Conservation (phyloP, 2,329 filamentous ascomycete genomes). For the Dothideomycetes sp. region DNA sequence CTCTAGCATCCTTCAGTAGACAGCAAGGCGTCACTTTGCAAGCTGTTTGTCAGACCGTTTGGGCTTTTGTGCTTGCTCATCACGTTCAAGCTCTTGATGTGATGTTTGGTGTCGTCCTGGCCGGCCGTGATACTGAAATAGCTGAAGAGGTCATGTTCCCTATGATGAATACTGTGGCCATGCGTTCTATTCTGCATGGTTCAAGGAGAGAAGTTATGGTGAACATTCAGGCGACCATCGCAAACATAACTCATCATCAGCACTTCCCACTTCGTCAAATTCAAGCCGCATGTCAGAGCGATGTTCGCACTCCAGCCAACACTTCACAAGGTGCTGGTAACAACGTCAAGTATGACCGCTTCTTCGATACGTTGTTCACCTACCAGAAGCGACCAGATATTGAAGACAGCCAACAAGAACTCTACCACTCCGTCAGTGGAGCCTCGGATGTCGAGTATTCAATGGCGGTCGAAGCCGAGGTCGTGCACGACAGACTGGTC, state of each 20-base stretch:
- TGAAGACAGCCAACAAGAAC: slow-evolving; percentile 14
- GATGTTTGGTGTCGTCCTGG: slow-evolving; percentile 72
- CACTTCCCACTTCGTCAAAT: slow-evolving; percentile 68
- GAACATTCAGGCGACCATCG: slow-evolving; percentile 64
- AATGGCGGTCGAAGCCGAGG: slow-evolving; percentile 72
- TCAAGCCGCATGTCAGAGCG: slow-evolving; percentile 42
- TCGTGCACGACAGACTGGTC: slow-evolving; percentile 43
- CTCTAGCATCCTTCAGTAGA: slow-evolving; percentile 54
- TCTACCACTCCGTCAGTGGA: slow-evolving; percentile 57
- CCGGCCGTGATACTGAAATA: slow-evolving; percentile 68
- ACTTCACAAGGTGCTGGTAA: neutral
- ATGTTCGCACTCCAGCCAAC: slow-evolving; percentile 27
- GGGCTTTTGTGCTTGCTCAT: slow-evolving; percentile 61
- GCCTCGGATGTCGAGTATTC: slow-evolving; percentile 69
- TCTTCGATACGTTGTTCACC: slow-evolving; percentile 59
- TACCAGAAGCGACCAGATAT: slow-evolving; percentile 48
- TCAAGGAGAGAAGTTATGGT: slow-evolving; percentile 53
- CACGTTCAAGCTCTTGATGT: slow-evolving; percentile 60
- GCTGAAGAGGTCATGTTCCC: slow-evolving; percentile 67
- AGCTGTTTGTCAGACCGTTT: slow-evolving; percentile 65
- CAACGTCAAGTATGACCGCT: too few relatives aligned
- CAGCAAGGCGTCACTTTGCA: slow-evolving; percentile 62
- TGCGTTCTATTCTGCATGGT: slow-evolving; percentile 66
- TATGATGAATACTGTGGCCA: slow-evolving; percentile 80
- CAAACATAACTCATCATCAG: slow-evolving; percentile 59